Evolutionary conservation across 352 stramenopile species (phyloP).

Genomic region (Globisporangium okanoganense): DNA sequence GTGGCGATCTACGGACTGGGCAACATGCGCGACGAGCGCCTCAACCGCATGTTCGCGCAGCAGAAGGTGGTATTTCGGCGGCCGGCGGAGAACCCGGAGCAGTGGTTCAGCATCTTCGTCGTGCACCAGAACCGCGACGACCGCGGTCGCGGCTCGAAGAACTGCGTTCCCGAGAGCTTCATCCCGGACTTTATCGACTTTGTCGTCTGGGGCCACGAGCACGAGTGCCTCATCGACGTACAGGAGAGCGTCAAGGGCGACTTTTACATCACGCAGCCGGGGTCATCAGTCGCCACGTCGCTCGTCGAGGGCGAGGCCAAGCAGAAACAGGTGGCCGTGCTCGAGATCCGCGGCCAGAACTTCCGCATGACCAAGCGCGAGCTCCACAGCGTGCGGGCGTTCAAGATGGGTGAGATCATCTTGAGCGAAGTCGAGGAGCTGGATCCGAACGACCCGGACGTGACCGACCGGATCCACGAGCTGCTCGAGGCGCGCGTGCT

Average conservation of each 20-base stretch:
- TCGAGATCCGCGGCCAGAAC: constrained; percentile 87
- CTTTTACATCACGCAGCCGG: constrained; percentile 96
- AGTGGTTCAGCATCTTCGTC: constrained; percentile 99
- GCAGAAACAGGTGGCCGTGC: constrained; percentile 84
- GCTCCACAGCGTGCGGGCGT: constrained; percentile 91
- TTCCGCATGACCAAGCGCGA: constrained; percentile 87
- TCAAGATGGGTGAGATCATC: constrained; percentile 91
- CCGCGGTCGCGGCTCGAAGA: constrained; percentile 90
- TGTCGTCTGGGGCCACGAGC: constrained; percentile 97
- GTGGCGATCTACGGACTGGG: constrained; percentile 98
- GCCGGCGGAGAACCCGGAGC: constrained; percentile 61
- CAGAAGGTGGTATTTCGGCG: constrained; percentile 95
- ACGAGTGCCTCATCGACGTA: constrained; percentile 96
- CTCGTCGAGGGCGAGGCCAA: constrained; percentile 87
- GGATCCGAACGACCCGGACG: constrained; percentile 89
- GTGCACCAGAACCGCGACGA: constrained; percentile 99
- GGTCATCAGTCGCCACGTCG: constrained; percentile 95
- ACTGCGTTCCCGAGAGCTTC: constrained; percentile 97
- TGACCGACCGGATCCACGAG: constrained; percentile 64
- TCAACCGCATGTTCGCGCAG: constrained; percentile 97
- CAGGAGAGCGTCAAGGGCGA: constrained; percentile 93
- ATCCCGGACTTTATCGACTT: constrained; percentile 99
- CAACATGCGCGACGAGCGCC: constrained; percentile 97
- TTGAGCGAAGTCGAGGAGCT: constrained; percentile 85
- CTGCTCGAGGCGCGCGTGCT: constrained; percentile 61